Percentiles rank a stretch among this genome's conserved stretches.
These are phyloP conservation scores for Terfezia boudieri DNA, from an alignment of 495 filamentous ascomycete genomes.

Conservation along the genomic window DNA sequence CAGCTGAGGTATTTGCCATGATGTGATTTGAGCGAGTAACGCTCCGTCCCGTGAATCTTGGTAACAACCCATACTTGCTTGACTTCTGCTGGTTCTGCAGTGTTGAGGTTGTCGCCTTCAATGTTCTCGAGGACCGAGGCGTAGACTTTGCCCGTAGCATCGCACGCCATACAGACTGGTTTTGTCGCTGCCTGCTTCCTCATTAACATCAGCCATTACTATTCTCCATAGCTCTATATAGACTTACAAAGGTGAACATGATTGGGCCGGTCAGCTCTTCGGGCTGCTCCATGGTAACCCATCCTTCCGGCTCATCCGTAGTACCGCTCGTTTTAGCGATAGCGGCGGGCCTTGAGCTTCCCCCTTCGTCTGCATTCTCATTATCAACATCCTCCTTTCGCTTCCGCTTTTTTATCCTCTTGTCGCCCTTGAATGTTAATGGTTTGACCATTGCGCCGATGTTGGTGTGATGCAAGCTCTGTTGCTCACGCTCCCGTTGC, in stretches of 20 bases:
- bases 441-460: slow-evolving; percentile 44
- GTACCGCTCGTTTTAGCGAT: slow-evolving; percentile 15
- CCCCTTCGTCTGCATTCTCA: slow-evolving; percentile 13
- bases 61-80: slow-evolving; percentile 90
- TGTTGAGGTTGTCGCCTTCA: slow-evolving; percentile 49
- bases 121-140: slow-evolving; percentile 60
- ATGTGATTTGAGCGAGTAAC: slow-evolving; percentile 63
- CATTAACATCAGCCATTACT: too few relatives aligned
- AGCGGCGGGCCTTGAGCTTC: slow-evolving; percentile 10
- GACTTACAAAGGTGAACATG: slow-evolving; percentile 48
- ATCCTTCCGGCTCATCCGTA: slow-evolving; percentile 23
- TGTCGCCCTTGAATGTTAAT: slow-evolving; percentile 89
- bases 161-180: slow-evolving; percentile 55
- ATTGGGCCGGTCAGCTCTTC: slow-evolving; percentile 67
- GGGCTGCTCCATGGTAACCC: slow-evolving; percentile 63
- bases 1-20: slow-evolving; percentile 74
- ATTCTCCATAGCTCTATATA: too few relatives aligned
- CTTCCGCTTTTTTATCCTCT: slow-evolving; percentile 82
- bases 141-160: slow-evolving; percentile 68
- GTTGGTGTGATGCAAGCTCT: too few relatives aligned
- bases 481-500: too few relatives aligned
- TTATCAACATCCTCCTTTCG: slow-evolving; percentile 26
- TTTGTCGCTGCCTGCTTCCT: slow-evolving; percentile 13
- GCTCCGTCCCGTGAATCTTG: slow-evolving; percentile 56
- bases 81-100: slow-evolving; percentile 82